Evolutionary conservation across 2,329 filamentous ascomycete genomes (phyloP).

Genomic region (Diaporthe sp.): DNA sequence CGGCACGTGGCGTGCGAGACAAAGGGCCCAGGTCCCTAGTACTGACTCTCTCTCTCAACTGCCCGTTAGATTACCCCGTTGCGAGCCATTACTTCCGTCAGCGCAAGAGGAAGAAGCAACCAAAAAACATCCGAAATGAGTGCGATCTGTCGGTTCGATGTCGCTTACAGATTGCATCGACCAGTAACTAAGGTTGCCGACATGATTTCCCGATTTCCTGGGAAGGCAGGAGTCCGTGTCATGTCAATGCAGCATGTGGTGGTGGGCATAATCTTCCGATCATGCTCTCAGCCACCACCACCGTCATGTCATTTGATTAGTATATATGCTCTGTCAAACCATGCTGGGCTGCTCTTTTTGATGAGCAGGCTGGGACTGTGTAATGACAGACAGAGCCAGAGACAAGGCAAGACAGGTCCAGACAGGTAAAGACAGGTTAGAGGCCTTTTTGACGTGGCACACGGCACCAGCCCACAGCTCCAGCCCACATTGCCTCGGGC

Average conservation of each 20-base stretch:
- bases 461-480: neutral
- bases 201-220: conserved; percentile 30
- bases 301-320: neutral
- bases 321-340: neutral
- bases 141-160: conserved; percentile 22
- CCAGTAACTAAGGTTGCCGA: conserved; percentile 14
- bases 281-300: neutral
- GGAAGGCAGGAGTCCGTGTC: conserved; percentile 19
- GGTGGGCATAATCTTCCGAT: conserved; percentile 22
- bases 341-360: neutral
- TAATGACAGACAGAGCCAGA: neutral
- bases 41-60: neutral
- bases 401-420: neutral
- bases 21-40: neutral
- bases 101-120: neutral
- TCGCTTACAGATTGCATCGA: conserved; percentile 29
- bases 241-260: conserved; percentile 29
- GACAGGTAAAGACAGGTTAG: neutral
- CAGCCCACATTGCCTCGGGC: neutral
- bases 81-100: conserved; percentile 3
- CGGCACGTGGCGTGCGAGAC: conserved; percentile 26
- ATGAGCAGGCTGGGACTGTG: conserved; percentile 2
- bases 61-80: neutral
- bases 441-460: neutral
- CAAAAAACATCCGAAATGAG: conserved; percentile 1